Base-by-base conservation (phyloP, 768 basidiomycete genomes). In the Russula emetica region DNA sequence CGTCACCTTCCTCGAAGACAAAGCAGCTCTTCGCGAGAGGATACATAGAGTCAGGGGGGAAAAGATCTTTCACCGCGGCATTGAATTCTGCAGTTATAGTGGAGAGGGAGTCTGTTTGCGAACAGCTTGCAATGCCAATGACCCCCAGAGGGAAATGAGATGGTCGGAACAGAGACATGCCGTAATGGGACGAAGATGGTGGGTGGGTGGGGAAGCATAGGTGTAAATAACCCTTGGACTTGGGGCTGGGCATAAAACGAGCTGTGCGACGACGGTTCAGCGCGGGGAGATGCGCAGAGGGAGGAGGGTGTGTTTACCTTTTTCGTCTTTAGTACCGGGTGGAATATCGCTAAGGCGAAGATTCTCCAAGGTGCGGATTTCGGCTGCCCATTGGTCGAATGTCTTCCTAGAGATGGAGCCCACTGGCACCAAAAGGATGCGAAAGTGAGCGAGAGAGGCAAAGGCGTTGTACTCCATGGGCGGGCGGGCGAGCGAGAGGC, bases 101-200 rank as follows among this genome's bases (percentile, higher is more conserved):
- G 5, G 80, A 73, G 28, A 85, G 71, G 5, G 84, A 75, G 61
- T 85, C 81, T 32, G 78, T 76, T 64, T 81, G 79, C 13, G 84
- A 82, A 69, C 83, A 88, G 34, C 86, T 82, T 28, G 93, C 85
- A 36, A 99, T 80, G 11, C 95, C 97, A 70, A 99, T 86, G 58
- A 96, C 86, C 24, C 89, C 93, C 20, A 98, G 77, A 2, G 94
- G 87, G 64, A 94, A 93, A 66, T 88, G 85, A 2, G 89, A 94
- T 55, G 84, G 84, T 47, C 85, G 84, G 67, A 98, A 78, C 51
- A 95, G 80, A 49, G 87, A 82, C 51, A 97, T 76, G 8, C 87
- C 77, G 13, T 79, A 70, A 68, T 93, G 86, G 32, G 87, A 82
- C 61, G 77, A 79, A n/a, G 86, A 84, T 4, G 83, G 85, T 3